phyloP scores from a whole-genome alignment of 345 rosid genomes.

The Linum trigynum region DNA sequence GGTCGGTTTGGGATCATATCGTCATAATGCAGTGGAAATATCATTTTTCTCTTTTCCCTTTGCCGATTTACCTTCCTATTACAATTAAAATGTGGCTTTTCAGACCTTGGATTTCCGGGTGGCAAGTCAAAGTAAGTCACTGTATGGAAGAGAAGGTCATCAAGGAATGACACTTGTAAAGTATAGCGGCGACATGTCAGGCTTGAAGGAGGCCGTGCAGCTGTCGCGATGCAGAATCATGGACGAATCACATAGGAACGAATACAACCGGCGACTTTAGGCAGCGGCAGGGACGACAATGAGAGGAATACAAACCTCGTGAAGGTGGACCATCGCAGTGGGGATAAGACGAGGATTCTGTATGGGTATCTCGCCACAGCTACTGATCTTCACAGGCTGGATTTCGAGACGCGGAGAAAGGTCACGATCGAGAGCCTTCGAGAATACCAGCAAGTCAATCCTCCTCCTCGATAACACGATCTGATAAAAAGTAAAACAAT shows the following conservation, averaged over 20 bases:
- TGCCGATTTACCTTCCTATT: too few species aligned
- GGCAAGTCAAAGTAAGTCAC: constrained; percentile 82
- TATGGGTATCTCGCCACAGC: constrained; percentile 77
- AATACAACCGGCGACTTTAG: constrained; percentile 40
- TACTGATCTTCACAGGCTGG: constrained; percentile 65
- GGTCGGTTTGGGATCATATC: too few species aligned
- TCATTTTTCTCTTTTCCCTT: too few species aligned
- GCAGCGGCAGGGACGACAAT: constrained; percentile 74
- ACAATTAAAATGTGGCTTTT: too few species aligned
- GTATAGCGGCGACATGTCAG: constrained; percentile 58
- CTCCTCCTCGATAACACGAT: constrained; percentile 7
- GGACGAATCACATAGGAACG: constrained; percentile 73
- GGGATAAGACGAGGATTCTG: constrained; percentile 67
- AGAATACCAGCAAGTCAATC: constrained; percentile 36
- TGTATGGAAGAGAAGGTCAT: constrained; percentile 95
- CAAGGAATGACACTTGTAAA: constrained; percentile 62
- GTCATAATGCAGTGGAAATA: too few species aligned
- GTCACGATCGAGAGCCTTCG: constrained; percentile 57
- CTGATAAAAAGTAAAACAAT: too few species aligned
- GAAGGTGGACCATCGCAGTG: constrained; percentile 54
- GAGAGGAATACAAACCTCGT: constrained; percentile 67
- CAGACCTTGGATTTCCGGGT: constrained; percentile 75
- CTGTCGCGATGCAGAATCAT: constrained; percentile 69
- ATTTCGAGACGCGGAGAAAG: constrained; percentile 73
- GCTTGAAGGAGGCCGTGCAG: constrained; percentile 67